Percentiles rank a stretch among this genome's conserved stretches.
These are phyloP conservation scores for Salix suchowensis DNA, from an alignment of 345 rosid genomes.

Conservation along the genomic window DNA sequence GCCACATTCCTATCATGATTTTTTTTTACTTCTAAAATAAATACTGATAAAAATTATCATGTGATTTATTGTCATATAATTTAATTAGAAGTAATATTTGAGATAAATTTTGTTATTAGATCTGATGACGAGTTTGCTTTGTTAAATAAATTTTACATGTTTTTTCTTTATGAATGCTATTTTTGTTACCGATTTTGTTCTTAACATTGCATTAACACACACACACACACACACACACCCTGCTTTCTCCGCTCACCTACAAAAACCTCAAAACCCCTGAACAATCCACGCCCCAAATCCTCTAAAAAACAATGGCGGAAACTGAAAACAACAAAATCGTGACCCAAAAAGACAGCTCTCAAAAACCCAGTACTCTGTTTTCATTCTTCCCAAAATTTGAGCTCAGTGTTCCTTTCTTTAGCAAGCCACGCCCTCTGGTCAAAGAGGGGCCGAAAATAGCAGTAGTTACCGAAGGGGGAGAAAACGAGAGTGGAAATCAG, in stretches of 20 bases:
- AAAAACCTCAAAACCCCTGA: neutral
- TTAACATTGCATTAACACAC: too few relatives aligned
- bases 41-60: too few relatives aligned
- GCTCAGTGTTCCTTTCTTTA: slow-evolving; percentile 14
- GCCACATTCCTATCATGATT: too few relatives aligned
- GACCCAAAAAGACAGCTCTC: neutral
- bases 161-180: too few relatives aligned
- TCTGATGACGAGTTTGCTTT: too few relatives aligned
- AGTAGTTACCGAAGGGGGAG: neutral
- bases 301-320: slow-evolving; percentile 1
- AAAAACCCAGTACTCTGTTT: neutral
- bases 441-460: neutral
- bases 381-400: slow-evolving; percentile 3
- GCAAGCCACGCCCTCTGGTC: neutral
- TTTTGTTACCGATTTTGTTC: too few relatives aligned
- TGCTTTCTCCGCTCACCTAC: neutral
- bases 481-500: neutral
- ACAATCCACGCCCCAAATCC: neutral
- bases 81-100: too few relatives aligned
- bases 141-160: too few relatives aligned
- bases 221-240: too few relatives aligned
- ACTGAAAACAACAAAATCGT: neutral
- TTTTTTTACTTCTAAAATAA: too few relatives aligned
- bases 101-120: too few relatives aligned
- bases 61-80: too few relatives aligned